phyloP scores from a whole-genome alignment of 371 early-diverging fungal genomes.

The Phascolomyces articulosus region DNA sequence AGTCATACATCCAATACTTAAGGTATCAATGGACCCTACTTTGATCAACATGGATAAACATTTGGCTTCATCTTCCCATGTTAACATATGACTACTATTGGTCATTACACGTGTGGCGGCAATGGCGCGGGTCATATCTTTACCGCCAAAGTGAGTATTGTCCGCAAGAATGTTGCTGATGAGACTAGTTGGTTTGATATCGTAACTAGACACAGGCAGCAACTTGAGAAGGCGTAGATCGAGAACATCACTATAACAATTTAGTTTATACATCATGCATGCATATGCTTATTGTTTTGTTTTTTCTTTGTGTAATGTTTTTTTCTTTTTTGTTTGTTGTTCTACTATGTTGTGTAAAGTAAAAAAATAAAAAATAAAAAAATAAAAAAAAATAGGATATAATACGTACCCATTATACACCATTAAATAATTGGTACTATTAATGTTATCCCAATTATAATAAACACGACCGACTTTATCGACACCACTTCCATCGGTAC shows the following conservation, averaged over 20 bases:
- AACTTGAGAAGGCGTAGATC: slow-evolving; percentile 38
- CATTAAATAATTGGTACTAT: slow-evolving; percentile 38
- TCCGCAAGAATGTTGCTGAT: slow-evolving; percentile 28
- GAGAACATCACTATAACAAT: slow-evolving; percentile 35
- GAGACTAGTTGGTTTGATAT: slow-evolving; percentile 26
- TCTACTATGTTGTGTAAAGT: background rate
- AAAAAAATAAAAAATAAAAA: no score
- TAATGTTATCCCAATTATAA: slow-evolving; percentile 73
- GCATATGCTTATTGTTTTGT: slow-evolving; percentile 8
- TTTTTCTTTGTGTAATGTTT: background rate
- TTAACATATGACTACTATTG: background rate
- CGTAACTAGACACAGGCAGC: slow-evolving; percentile 29
- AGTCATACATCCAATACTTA: slow-evolving; percentile 71
- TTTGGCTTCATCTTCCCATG: slow-evolving; percentile 49
- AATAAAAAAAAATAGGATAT: no score
- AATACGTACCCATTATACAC: slow-evolving; percentile 78
- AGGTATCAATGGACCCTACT: slow-evolving; percentile 77
- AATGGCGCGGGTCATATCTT: slow-evolving; percentile 42
- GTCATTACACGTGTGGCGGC: slow-evolving; percentile 20
- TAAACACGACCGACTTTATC: slow-evolving; percentile 61
- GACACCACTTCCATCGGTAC: slow-evolving; percentile 17
- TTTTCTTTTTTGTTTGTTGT: slow-evolving; percentile 4
- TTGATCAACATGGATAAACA: slow-evolving; percentile 72
- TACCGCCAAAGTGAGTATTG: slow-evolving; percentile 27
- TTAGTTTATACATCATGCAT: slow-evolving; percentile 9